A percentile compares a stretch with the other conserved stretches of the same genome.
phyloP scores from a whole-genome alignment of 129 eudicot genomes.

The Tagetes patula region DNA sequence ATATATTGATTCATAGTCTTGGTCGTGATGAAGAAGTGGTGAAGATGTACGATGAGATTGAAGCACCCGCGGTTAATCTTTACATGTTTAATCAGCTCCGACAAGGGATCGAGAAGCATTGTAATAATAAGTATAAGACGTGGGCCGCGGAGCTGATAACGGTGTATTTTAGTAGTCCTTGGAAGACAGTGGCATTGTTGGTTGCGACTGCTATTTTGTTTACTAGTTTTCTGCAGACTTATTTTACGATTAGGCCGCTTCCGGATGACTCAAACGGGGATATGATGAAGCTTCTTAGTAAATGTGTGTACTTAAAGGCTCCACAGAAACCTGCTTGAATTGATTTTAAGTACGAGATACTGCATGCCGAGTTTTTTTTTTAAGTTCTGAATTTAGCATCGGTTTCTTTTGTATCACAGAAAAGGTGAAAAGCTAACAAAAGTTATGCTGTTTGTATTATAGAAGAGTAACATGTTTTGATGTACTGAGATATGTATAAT shows the following conservation, averaged over 20 bases:
- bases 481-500: too few relatives aligned
- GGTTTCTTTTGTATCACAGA: too few relatives aligned
- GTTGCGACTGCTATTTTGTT: conserved; percentile 38
- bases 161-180: conserved; percentile 44
- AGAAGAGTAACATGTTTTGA: too few relatives aligned
- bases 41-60: conserved; percentile 37
- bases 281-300: conserved; percentile 27
- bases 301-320: conserved; percentile 12
- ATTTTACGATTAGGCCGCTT: conserved; percentile 32
- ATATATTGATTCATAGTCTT: conserved; percentile 29
- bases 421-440: too few relatives aligned
- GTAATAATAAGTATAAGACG: conserved; percentile 29
- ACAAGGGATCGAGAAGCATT: conserved; percentile 27
- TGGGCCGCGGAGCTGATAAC: conserved; percentile 44
- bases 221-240: conserved; percentile 43
- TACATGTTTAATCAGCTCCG: conserved; percentile 23
- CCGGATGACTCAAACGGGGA: conserved; percentile 26
- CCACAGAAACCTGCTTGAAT: neutral
- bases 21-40: conserved; percentile 46
- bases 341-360: too few relatives aligned
- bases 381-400: too few relatives aligned
- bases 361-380: too few relatives aligned
- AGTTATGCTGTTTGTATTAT: too few relatives aligned
- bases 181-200: conserved; percentile 48
- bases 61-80: conserved; percentile 18